These are phyloP conservation scores for Multifurca ochricompacta DNA, from an alignment of 768 basidiomycete genomes.

Conservation along the genomic window DNA sequence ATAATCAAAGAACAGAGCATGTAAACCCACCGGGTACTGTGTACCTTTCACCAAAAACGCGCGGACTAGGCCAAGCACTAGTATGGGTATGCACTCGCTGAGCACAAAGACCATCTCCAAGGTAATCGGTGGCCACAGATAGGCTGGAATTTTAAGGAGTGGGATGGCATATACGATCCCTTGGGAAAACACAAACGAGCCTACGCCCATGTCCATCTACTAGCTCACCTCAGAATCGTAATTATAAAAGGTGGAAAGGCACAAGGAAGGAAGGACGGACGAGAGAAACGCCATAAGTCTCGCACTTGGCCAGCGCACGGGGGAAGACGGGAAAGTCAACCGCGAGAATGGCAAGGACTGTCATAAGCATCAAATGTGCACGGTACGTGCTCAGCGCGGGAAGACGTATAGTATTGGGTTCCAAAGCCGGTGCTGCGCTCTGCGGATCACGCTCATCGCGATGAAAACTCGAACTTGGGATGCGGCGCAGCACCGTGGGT, in stretches of 20 bases:
- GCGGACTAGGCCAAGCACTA: slow-evolving; percentile 66
- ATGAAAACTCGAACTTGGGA: slow-evolving; percentile 9
- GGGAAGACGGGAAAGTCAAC: slow-evolving; percentile 96
- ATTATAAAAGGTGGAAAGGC: background rate
- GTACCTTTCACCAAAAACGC: slow-evolving; percentile 85
- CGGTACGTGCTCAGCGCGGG: slow-evolving; percentile 82
- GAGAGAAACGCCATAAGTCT: slow-evolving; percentile 90
- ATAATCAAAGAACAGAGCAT: background rate
- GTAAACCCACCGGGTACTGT: slow-evolving; percentile 75
- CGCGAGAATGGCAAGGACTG: slow-evolving; percentile 82
- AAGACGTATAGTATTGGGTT: slow-evolving; percentile 33
- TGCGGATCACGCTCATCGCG: background rate
- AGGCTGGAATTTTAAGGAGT: slow-evolving; percentile 52
- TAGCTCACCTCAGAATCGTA: background rate
- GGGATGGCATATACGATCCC: slow-evolving; percentile 88
- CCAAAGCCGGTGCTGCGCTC: background rate
- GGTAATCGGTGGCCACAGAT: slow-evolving; percentile 41
- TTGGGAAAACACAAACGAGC: slow-evolving; percentile 95
- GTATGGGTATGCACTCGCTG: slow-evolving; percentile 58
- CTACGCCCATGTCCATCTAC: slow-evolving; percentile 97
- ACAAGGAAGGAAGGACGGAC: slow-evolving; percentile 37
- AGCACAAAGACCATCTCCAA: slow-evolving; percentile 44
- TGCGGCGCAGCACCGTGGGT: slow-evolving; percentile 8
- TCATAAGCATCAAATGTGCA: slow-evolving; percentile 94
- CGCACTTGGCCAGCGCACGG: slow-evolving; percentile 80